Conservation (phyloP, 257 asterid species). For the Verbascum thapsus region DNA sequence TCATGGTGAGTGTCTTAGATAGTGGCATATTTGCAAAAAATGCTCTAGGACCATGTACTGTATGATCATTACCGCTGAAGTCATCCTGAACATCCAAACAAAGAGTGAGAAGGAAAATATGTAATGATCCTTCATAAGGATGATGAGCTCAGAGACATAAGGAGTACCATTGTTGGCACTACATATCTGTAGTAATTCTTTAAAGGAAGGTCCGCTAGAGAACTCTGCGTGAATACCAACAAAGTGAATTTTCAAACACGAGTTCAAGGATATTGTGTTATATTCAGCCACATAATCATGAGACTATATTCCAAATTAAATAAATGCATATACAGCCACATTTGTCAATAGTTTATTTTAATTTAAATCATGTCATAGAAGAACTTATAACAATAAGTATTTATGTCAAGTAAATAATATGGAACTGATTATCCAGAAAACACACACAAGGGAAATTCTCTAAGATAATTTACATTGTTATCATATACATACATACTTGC, state of each 20-base stretch:
- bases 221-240: constrained; percentile 61
- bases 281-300: constrained; percentile 10
- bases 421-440: no score
- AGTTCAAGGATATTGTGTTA: constrained; percentile 7
- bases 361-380: no score
- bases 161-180: constrained; percentile 82
- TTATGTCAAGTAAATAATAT: no score
- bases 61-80: constrained; percentile 72
- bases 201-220: constrained; percentile 95
- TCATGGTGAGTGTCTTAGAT: constrained; percentile 96
- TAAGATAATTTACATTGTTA: no score
- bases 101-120: constrained; percentile 34
- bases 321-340: no score
- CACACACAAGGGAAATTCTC: no score
- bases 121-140: constrained; percentile 19
- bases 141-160: constrained; percentile 31
- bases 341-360: no score
- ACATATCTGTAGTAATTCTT: constrained; percentile 98
- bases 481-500: no score
- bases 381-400: no score
- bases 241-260: constrained; percentile 25
- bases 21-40: constrained; percentile 96
- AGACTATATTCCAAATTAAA: neutral
- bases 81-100: constrained; percentile 70
- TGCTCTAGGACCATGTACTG: constrained; percentile 86